These are phyloP conservation scores for Apiospora rasikravindrae DNA, from an alignment of 2,329 filamentous ascomycete species.

Conservation along the genomic window DNA sequence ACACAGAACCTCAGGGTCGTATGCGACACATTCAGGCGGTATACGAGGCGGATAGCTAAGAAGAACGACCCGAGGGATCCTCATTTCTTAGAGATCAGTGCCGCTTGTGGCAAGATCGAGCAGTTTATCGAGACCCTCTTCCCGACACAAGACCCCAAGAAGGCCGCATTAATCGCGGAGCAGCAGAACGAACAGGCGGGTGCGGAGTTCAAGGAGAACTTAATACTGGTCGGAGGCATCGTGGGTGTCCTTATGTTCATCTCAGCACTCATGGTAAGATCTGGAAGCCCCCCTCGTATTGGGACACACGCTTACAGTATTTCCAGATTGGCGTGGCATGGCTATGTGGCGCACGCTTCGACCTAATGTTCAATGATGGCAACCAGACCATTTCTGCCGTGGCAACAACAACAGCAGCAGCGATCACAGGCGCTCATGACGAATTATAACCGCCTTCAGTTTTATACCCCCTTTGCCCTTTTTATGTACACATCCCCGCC, in stretches of 20 bases:
- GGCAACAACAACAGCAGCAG: slow-evolving; percentile 8
- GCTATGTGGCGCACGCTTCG: slow-evolving; percentile 82
- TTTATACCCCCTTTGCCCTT: slow-evolving; percentile 15
- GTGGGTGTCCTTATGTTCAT: slow-evolving; percentile 73
- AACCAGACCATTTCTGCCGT: not conserved
- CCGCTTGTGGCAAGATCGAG: slow-evolving; percentile 90
- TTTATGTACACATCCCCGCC: slow-evolving; percentile 13
- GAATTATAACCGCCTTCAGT: slow-evolving; percentile 30
- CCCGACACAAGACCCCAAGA: slow-evolving; percentile 78
- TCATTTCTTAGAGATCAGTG: slow-evolving; percentile 89
- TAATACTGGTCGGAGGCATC: slow-evolving; percentile 71
- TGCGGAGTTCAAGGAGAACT: slow-evolving; percentile 53
- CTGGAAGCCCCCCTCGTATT: not conserved
- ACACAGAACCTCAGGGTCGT: slow-evolving; percentile 87
- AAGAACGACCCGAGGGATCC: slow-evolving; percentile 96
- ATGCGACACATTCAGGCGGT: slow-evolving; percentile 81
- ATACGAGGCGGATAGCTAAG: slow-evolving; percentile 81
- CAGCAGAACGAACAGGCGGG: slow-evolving; percentile 40
- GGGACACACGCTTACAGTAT: slow-evolving; percentile 25
- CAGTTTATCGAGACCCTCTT: slow-evolving; percentile 95
- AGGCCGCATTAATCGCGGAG: slow-evolving; percentile 49
- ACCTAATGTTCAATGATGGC: slow-evolving; percentile 61
- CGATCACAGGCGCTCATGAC: slow-evolving; percentile 44
- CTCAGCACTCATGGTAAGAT: slow-evolving; percentile 78
- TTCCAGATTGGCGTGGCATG: slow-evolving; percentile 76